phyloP scores from a whole-genome alignment of 1,139 yeast genomes.

The Debaryomyces fabryi region DNA sequence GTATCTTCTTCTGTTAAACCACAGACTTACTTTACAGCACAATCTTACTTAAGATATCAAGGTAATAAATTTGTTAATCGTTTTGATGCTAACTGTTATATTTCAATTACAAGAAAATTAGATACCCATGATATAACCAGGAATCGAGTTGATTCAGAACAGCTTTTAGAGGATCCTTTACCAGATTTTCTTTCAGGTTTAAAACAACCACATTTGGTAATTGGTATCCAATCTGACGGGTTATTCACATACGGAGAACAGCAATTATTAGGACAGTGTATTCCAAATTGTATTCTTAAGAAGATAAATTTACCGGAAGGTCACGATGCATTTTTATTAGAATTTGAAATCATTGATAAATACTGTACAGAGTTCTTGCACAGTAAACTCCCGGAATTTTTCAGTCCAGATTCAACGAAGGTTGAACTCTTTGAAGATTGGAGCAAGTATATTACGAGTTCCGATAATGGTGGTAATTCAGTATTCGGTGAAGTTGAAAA shows the following conservation, averaged over 20 bases:
- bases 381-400: slow-evolving; percentile 57
- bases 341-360: slow-evolving; percentile 78
- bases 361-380: slow-evolving; percentile 68
- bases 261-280: slow-evolving; percentile 72
- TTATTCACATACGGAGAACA: slow-evolving; percentile 91
- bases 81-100: slow-evolving; percentile 96
- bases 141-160: slow-evolving; percentile 53
- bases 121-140: slow-evolving; percentile 95
- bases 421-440: slow-evolving; percentile 59
- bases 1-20: slow-evolving; percentile 41
- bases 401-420: slow-evolving; percentile 44
- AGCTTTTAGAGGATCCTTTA: slow-evolving; percentile 39
- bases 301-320: slow-evolving; percentile 94
- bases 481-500: slow-evolving; percentile 95
- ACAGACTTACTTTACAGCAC: slow-evolving; percentile 93
- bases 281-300: slow-evolving; percentile 70
- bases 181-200: slow-evolving; percentile 53
- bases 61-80: slow-evolving; percentile 86
- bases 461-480: slow-evolving; percentile 59
- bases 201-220: slow-evolving; percentile 73
- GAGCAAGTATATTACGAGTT: slow-evolving; percentile 39
- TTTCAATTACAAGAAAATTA: slow-evolving; percentile 86
- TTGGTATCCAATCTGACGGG: slow-evolving; percentile 92
- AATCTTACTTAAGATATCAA: slow-evolving; percentile 89
- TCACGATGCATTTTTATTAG: slow-evolving; percentile 93